Conservation (phyloP, 1,284 basidiomycete species). For the Malassezia psittaci region DNA sequence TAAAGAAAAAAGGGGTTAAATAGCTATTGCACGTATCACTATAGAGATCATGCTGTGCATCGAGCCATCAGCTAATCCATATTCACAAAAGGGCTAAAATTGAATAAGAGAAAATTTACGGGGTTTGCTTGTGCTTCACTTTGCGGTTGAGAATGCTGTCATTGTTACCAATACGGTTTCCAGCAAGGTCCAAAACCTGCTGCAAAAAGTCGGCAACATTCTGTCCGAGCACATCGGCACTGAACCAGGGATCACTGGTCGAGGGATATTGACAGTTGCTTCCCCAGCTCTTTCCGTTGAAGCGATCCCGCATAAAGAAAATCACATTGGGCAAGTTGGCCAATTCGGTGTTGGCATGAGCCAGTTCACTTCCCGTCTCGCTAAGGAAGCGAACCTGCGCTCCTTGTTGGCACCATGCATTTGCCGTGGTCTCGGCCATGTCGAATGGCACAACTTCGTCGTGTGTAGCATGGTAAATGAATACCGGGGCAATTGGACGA, state of each 20-base stretch:
- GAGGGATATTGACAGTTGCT: not conserved
- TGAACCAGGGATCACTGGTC: constrained; percentile 1
- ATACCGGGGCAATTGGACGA: constrained; percentile 22
- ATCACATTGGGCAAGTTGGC: constrained; percentile 10
- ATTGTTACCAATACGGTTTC: constrained; percentile 11
- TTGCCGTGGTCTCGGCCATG: constrained; percentile 15
- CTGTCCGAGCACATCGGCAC: not conserved
- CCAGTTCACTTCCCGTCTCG: constrained; percentile 6
- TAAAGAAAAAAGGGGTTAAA: too few species aligned
- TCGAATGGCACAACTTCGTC: constrained; percentile 35
- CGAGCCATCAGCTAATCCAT: too few species aligned
- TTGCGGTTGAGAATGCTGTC: constrained; percentile 9
- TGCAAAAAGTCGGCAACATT: not conserved
- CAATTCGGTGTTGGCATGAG: constrained; percentile 9
- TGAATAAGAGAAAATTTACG: not conserved
- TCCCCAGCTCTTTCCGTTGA: constrained; percentile 5
- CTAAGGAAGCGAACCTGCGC: constrained; percentile 6
- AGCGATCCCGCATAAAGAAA: constrained; percentile 15
- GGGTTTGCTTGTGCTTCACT: not conserved
- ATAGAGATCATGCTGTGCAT: too few species aligned
- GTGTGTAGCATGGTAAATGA: constrained; percentile 31
- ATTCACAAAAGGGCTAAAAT: not conserved
- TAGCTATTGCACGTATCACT: too few species aligned
- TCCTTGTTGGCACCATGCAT: constrained; percentile 13
- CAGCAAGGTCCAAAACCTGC: constrained; percentile 12